Base-by-base conservation (phyloP, 2,329 filamentous ascomycete species). In the Fonsecaea nubica region DNA sequence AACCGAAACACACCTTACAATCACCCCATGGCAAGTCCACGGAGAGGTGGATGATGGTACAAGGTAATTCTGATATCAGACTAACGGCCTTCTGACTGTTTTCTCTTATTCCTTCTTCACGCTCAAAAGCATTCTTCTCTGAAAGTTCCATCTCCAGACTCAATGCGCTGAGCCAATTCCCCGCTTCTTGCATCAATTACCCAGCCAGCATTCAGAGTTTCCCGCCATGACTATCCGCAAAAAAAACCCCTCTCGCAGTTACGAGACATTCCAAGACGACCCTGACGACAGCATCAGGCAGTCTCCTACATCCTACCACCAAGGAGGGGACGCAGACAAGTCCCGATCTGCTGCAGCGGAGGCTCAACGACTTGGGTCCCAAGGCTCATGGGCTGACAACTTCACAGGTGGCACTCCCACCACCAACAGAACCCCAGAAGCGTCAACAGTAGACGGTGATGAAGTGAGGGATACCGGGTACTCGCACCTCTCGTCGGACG, bases 381-480 rank as follows among this genome's bases (percentile, higher is more conserved):
- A 65, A 55, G 67, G 65, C 40, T 70, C 67, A 40, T 71, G 69
- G 69, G 65, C 61, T 15, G 69, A 71, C 54, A 67, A 64, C 25
- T 71, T 69, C 33, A 58, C 59, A 8, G 66, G 69, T 36, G 63
- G 63, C 15, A 71, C 69, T 13, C 67, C 69, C 4, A 52, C 63
- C n/a, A 68, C 67, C 18, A 58, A 68, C 58, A 53, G 18, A 12
- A 71, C 69, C 7, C 69, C 69, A 21, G 32, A 62, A 13, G 64
- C 64, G 13, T 71, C 69, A 35, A 67, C 66, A 0, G 63, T 69
- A 12, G 66, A 69, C 33, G 66, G 58, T 32, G 57, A 59, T 13
- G 68, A 66, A 50, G 57, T 42, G 38, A 58, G 57, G 50, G 55
- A 64, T 32, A 21, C 64, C 4, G 54, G 58, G 50, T 66, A 66